Conservation (phyloP, 768 basidiomycete species). For the Psilocybe sp. region DNA sequence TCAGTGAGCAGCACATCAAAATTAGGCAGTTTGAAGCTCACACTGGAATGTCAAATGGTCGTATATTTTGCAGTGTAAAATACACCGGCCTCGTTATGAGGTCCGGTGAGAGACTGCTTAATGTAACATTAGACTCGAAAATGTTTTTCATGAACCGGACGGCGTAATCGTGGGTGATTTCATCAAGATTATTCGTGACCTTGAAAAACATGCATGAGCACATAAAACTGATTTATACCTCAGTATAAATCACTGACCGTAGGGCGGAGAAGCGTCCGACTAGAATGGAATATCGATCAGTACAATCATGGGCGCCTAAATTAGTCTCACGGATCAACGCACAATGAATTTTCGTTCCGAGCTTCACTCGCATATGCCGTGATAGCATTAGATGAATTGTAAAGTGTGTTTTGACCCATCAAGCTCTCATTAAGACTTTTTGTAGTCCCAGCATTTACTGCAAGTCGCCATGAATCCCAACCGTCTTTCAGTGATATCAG, state of each 20-base stretch:
- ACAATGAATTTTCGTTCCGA: constrained; percentile 61
- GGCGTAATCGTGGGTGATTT: constrained; percentile 9
- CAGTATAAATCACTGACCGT: constrained; percentile 15
- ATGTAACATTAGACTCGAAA: constrained; percentile 5
- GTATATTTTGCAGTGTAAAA: constrained; percentile 13
- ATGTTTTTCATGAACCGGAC: constrained; percentile 2
- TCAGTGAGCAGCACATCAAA: not conserved
- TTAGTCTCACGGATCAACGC: constrained; percentile 19
- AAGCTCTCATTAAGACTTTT: constrained; percentile 32
- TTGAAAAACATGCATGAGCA: not conserved
- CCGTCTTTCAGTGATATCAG: not conserved
- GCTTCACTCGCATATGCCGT: constrained; percentile 44
- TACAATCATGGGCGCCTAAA: not conserved
- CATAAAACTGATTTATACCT: not conserved
- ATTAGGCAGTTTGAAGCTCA: not conserved
- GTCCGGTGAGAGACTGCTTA: constrained; percentile 8
- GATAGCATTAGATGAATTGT: constrained; percentile 43
- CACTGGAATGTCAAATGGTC: constrained; percentile 15
- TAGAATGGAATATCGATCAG: constrained; percentile 5
- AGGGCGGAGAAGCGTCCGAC: constrained; percentile 24
- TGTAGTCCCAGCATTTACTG: constrained; percentile 39
- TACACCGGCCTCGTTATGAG: constrained; percentile 12
- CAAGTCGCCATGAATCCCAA: not conserved
- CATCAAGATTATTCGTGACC: constrained; percentile 7
- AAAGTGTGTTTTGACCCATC: constrained; percentile 30